Evolutionary conservation across 345 rosid genomes (phyloP).

Genomic region (Dovyalis caffra): DNA sequence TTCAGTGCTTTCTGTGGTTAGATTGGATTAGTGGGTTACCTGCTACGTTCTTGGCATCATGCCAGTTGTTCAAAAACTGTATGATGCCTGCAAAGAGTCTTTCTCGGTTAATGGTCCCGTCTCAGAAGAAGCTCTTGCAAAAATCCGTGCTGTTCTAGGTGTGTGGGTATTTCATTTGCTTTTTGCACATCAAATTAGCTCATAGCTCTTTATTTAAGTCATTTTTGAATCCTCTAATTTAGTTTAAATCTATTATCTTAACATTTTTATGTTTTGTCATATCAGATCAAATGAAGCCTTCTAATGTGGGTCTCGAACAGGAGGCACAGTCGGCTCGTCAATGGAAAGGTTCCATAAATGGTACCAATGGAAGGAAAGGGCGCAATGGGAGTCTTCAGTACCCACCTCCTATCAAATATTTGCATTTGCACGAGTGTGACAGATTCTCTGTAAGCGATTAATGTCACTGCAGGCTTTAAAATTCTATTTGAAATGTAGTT

Average conservation of each 20-base stretch:
- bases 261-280: conserved; percentile 19
- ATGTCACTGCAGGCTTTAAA: background rate
- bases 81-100: conserved; percentile 65
- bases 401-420: conserved; percentile 71
- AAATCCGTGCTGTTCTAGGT: conserved; percentile 69
- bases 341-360: conserved; percentile 52
- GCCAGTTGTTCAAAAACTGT: conserved; percentile 57
- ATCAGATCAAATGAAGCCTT: conserved; percentile 94
- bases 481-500: background rate
- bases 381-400: conserved; percentile 67
- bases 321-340: conserved; percentile 77
- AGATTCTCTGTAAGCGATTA: conserved; percentile 74
- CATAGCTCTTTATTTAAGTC: background rate
- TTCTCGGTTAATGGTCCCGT: conserved; percentile 69
- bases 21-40: conserved; percentile 5
- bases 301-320: conserved; percentile 93
- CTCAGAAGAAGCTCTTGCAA: conserved; percentile 75
- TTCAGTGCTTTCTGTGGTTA: background rate
- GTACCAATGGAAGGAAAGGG: conserved; percentile 30
- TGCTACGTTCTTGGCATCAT: conserved; percentile 20
- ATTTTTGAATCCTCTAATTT: background rate
- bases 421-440: conserved; percentile 87
- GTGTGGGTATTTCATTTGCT: background rate
- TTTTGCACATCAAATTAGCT: background rate
- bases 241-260: background rate